phyloP scores from a whole-genome alignment of 2,329 filamentous ascomycete genomes.

The Karstenula rhodostoma region DNA sequence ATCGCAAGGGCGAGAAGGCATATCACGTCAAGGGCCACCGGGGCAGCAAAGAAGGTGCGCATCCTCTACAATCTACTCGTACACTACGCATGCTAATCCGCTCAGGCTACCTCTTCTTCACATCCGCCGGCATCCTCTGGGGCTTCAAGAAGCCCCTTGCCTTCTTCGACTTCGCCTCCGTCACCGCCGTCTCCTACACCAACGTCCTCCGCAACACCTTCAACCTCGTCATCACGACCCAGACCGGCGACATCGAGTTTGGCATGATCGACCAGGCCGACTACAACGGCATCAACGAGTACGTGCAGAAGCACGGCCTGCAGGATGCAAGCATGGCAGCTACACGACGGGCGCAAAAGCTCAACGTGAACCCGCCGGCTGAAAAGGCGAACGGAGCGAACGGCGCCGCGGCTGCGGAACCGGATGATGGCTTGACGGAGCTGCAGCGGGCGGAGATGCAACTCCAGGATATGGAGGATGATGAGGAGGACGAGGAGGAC shows the following conservation, averaged over 20 bases:
- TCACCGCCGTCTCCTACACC: conserved; percentile 69
- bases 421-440: conserved; percentile 49
- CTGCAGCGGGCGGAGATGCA: conserved; percentile 49
- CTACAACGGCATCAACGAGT: conserved; percentile 68
- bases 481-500: conserved; percentile 54
- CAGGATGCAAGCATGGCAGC: conserved; percentile 71
- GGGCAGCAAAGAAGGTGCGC: conserved; percentile 69
- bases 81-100: conserved; percentile 20
- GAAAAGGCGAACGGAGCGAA: conserved; percentile 35
- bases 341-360: conserved; percentile 65
- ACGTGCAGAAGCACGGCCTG: conserved; percentile 67
- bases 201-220: conserved; percentile 71
- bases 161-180: conserved; percentile 67
- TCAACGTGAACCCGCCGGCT: conserved; percentile 58
- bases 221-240: conserved; percentile 66
- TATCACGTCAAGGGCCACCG: conserved; percentile 70
- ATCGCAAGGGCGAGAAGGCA: conserved; percentile 69
- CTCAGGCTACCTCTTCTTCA: conserved; percentile 69
- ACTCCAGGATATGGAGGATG: conserved; percentile 50
- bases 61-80: background rate
- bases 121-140: conserved; percentile 67
- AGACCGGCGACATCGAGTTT: conserved; percentile 67
- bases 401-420: conserved; percentile 27
- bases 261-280: conserved; percentile 72
- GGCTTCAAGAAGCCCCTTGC: conserved; percentile 72